Evolutionary conservation across 495 filamentous ascomycete species (phyloP), one percentile per base, ranked within the genome.

Genomic region (Penicillium longicatenatum): DNA sequence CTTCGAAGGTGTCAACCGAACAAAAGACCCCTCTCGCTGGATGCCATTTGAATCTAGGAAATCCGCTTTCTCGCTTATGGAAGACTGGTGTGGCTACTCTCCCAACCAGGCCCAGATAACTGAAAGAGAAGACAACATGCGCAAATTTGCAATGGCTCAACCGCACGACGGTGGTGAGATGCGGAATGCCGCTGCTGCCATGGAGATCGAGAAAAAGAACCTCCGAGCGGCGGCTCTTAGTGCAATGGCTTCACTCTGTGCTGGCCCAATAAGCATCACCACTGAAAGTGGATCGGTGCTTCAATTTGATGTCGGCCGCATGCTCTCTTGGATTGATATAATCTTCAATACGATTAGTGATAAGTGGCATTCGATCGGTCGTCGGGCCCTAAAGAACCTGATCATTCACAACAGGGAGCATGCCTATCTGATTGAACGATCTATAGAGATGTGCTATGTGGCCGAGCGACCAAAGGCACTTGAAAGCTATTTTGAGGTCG

Each of bases 41-140:
- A 93, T 98, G 79, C 90, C 95, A 0, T 98, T 98, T 60, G 94
- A 97, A 68, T 89, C 92, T 0, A 80, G 94, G 22, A 93, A 96
- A 65, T 97, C 94, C 10, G 86, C 92, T 6, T 98, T 98, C 67
- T 87, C 93, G 6, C 73, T 98, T 31, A 98, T 98, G 92, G 93
- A 98, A 69, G 93, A 98, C 54, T 98, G 94, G 94, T 98, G 95
- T 74, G 94, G 95, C 0, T 95, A 94, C 70, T 96, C 94, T 0
- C 91, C 94, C 6, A 96, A 97, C 69, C 92, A 93, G 65, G 73
- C 76, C 31, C 89, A 92, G 55, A 90, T 96, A 35, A 84, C 86
- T 16, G 85, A 89, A 55, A 80, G 92, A 53, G 94, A 97, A 77
- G 89, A 96, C 52, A 88, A 81, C 45, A 95, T 97, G 90, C 79